Conservation (phyloP, 495 filamentous ascomycete genomes). For the Penicillium bovifimosum region DNA sequence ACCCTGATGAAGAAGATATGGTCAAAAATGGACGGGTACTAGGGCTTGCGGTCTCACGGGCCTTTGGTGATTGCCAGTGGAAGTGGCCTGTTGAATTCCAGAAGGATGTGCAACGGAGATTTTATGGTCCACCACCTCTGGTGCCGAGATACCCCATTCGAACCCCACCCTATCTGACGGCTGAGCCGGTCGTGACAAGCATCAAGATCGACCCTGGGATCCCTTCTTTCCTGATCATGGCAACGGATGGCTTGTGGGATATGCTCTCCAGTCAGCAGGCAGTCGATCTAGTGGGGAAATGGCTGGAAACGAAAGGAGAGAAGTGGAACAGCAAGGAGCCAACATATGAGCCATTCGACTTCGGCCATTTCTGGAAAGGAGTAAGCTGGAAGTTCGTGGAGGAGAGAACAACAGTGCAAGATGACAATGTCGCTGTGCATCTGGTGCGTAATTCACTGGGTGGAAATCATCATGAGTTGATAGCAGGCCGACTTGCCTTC, state of each 20-base stretch:
- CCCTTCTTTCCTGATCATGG: conserved; percentile 57
- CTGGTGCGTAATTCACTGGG: conserved; percentile 58
- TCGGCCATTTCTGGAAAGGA: conserved; percentile 21
- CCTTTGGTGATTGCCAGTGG: conserved; percentile 60
- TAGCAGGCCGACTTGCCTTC: conserved; percentile 48
- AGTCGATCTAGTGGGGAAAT: conserved; percentile 51
- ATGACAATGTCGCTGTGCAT: conserved; percentile 60
- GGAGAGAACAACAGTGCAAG: conserved; percentile 44
- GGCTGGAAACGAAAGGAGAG: conserved; percentile 37
- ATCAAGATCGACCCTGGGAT: conserved; percentile 41
- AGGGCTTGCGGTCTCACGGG: conserved; percentile 52
- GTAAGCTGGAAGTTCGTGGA: conserved; percentile 24
- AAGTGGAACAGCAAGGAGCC: conserved; percentile 13
- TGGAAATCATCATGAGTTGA: conserved; percentile 51
- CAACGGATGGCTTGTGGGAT: conserved; percentile 63
- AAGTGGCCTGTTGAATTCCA: conserved; percentile 53
- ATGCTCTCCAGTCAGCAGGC: conserved; percentile 52
- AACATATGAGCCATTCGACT: conserved; percentile 22
- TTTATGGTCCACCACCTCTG: conserved; percentile 41
- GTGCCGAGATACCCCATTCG: conserved; percentile 30
- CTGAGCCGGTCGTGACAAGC: conserved; percentile 56
- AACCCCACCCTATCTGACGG: conserved; percentile 62
- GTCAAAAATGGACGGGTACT: conserved; percentile 51
- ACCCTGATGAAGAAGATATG: conserved; percentile 53
- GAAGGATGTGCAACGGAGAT: conserved; percentile 34